Evolutionary conservation across 2,329 filamentous ascomycete species (phyloP), one percentile per base, ranked within the genome.

Genomic region (Rhexocercosporidium sp.): DNA sequence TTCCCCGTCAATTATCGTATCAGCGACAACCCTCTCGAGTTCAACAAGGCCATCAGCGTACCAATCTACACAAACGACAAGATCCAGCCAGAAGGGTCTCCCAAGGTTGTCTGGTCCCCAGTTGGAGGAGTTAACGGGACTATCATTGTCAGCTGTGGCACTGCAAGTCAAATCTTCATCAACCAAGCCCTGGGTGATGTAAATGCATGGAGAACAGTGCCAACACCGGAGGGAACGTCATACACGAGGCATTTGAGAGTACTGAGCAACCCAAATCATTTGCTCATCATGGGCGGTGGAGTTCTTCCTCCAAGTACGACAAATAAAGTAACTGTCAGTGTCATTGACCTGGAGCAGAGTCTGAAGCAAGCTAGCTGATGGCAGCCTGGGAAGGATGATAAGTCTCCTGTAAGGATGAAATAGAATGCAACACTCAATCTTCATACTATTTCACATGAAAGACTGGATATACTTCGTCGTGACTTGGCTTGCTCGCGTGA

Each of bases 1-100:
- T 78, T 77, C 62, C 76, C 76, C 1, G 72, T 77, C n/a, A 74
- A 77, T 66, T 78, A 78, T 66, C 73, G 73, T 18, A 75, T 77
- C 56, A 74, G 69, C 29, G 62, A 70, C 7, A 76, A 67, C n/a
- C 76, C 76, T 16, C 71, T 75, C 12, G 60, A 69, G 0, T 78
- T 78, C 70, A 72, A 72, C 65, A 66, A 69, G 7, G 69, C 73
- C 1, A 27, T 66, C 9, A 72, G 71, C 1, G 57, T 70, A 6
- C 70, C 72, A 2, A 56, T 77, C 11, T 67, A 76, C 6, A 72
- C 74, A 7, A 71, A 71, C 34, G 70, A 71, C 20, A 69, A 71
- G 3, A 72, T 68, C 0, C 72, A 77, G 54, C 76, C 76, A 3
- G 69, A 47, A 18, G 66, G 67, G 14, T 77, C 75, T 1, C 76